Evolutionary conservation across 208 protist genomes (phyloP), one percentile per base, ranked within the genome.

Genomic region (Angomonas deanei): DNA sequence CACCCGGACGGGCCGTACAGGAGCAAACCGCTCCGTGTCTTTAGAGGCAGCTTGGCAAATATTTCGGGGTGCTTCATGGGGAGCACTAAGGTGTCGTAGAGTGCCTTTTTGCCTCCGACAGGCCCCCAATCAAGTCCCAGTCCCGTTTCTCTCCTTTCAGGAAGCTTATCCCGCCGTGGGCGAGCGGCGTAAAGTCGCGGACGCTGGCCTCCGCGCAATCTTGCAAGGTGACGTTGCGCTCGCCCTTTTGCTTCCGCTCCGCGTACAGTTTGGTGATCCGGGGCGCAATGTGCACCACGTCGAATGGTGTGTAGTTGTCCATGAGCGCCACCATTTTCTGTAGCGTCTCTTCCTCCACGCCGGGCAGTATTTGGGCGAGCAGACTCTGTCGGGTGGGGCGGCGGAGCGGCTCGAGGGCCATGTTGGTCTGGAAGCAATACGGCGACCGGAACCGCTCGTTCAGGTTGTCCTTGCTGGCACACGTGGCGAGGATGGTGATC

Each of bases 41-140:
- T 97, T 17, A 97, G 76, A 17, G 92, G 92, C 48, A 97, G 76
- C 23, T 74, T 72, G 30, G 86, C 70, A 76, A 98, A 98, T 19
- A 98, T 64, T 54, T 96, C 70, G 19, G 95, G 93, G 56, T 97
- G 82, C 58, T 92, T 79, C 60, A 97, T 90, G n/a, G 96, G 97
- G 23, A 98, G 76, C 46, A 97, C 86, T 33, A 98, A 86, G 23
- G 94, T 97, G 70, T 98, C 95, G 68, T 96, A 86, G 28, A 98
- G 83, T 34, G 84, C 68, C 90, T 85, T 75, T 98, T 98, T n/a
- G 94, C 96, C 54, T 89, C 79, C 19, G 58, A 75, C 28, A 98
- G 75, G 8, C 97, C 97, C 24, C 94, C 95, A 58, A 98, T 92
- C 69, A 76, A 82, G 42, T 86, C 78, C 78, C 86, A 92, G 42